Conservation (phyloP, 192 early-diverging fungal genomes). For the Coemansia sp. region DNA sequence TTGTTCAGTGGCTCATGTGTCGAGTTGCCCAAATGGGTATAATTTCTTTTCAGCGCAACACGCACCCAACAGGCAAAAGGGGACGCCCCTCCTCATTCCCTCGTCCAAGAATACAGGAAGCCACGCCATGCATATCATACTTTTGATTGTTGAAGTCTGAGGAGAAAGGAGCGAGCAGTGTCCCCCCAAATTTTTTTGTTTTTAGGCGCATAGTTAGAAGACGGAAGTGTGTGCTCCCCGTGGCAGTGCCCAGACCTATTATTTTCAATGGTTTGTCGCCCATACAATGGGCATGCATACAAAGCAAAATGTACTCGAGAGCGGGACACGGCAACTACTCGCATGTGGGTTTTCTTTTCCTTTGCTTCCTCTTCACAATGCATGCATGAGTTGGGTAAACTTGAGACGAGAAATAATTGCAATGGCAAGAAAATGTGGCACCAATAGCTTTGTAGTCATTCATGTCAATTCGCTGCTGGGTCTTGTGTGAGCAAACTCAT, state of each 20-base stretch:
- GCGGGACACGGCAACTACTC: background rate
- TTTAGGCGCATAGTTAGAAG: no score
- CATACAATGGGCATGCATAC: no score
- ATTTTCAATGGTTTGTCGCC: no score
- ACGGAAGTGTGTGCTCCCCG: no score
- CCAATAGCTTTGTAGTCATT: background rate
- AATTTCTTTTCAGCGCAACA: background rate
- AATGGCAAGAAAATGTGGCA: background rate
- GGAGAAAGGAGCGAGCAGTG: background rate
- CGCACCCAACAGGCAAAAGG: background rate
- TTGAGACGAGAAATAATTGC: background rate
- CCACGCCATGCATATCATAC: background rate
- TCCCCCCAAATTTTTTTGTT: no score
- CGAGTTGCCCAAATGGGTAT: no score
- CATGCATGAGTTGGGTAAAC: background rate
- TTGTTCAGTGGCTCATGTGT: background rate
- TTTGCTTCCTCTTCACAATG: no score
- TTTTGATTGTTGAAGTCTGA: background rate
- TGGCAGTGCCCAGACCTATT: no score
- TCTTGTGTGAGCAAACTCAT: background rate
- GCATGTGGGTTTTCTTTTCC: no score
- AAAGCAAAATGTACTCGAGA: background rate
- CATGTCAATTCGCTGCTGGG: no score
- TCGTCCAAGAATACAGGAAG: background rate
- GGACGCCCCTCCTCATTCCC: background rate